Evolutionary conservation across 2,329 filamentous ascomycete genomes (phyloP), one percentile per base, ranked within the genome.

Genomic region (Xylaria hypoxylon): DNA sequence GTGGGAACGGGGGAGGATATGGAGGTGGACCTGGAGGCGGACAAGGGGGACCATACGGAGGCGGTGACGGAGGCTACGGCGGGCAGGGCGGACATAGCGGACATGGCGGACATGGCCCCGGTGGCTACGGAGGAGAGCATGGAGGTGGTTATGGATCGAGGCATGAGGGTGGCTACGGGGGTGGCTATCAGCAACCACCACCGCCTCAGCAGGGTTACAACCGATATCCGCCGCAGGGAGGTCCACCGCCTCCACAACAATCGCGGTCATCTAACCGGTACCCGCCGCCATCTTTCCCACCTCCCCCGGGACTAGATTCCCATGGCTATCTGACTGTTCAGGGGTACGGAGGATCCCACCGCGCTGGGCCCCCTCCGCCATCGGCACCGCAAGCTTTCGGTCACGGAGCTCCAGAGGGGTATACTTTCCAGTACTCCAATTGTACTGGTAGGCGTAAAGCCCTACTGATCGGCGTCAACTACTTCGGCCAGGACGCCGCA

Each of bases 381-480:
- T 77, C 79, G 3, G 80, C 79, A 1, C 79, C 82, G 6, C 87
- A 90, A 76, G 77, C 84, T 69, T 91, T 91, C 72, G 89, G 90
- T 56, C 85, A 89, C 70, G 90, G 90, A 66, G 90, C 91, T 0
- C 91, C 90, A 1, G 79, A 84, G 22, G 85, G 84, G 68, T 93
- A 93, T 77, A 89, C 85, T 6, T 93, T 92, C 81, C 89, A 92
- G 79, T 93, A 92, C 82, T 92, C 89, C 63, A 88, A 89, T 76
- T 94, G 91, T 77, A 90, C 88, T 6, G 91, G 91, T 59, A 86
- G 85, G 70, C 85, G 91, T 74, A 93, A 92, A 81, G 91, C 91
- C 7, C 81, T 94, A 62, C 81, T 94, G 62, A 92, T 94, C 69
- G 91, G 91, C 59, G 92, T 94, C 83, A 94, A 94, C 83, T 94